Percentiles rank a stretch among this genome's conserved stretches.
phyloP scores from a whole-genome alignment of 352 stramenopile genomes.

The Pythium insidiosum region DNA sequence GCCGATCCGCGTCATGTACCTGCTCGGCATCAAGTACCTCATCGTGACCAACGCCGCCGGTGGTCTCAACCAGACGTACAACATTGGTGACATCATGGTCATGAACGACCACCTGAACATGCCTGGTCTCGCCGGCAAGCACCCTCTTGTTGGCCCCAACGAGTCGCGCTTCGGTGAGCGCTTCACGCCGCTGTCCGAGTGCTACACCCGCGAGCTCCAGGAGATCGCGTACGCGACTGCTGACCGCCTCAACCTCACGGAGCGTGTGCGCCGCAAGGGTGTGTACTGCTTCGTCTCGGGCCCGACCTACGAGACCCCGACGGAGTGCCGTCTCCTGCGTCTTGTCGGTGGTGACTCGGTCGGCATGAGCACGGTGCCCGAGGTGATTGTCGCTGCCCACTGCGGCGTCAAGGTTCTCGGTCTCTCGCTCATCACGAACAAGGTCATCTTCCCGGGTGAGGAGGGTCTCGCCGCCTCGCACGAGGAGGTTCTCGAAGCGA shows the following conservation, averaged over 20 bases:
- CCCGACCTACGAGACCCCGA: slow-evolving; percentile 95
- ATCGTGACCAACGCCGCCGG: slow-evolving; percentile 96
- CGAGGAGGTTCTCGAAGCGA: slow-evolving; percentile 91
- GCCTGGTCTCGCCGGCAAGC: slow-evolving; percentile 88
- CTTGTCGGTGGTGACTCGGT: slow-evolving; percentile 90
- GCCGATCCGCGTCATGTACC: slow-evolving; percentile 94
- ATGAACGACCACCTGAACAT: slow-evolving; percentile 96
- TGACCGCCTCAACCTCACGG: slow-evolving; percentile 62
- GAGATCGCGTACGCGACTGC: slow-evolving; percentile 75
- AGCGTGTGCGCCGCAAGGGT: slow-evolving; percentile 81
- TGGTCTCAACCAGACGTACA: slow-evolving; percentile 90
- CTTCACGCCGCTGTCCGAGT: slow-evolving; percentile 94
- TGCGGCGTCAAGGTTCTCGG: slow-evolving; percentile 93
- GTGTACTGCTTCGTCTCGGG: slow-evolving; percentile 97
- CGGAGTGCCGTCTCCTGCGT: slow-evolving; percentile 91
- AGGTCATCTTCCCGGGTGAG: slow-evolving; percentile 77
- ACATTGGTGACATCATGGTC: slow-evolving; percentile 96
- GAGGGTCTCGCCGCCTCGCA: slow-evolving; percentile 82
- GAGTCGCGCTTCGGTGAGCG: slow-evolving; percentile 91
- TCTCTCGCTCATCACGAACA: slow-evolving; percentile 97
- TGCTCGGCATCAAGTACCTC: slow-evolving; percentile 93
- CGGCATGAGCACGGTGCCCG: slow-evolving; percentile 95
- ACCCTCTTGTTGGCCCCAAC: slow-evolving; percentile 94
- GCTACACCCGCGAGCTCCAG: slow-evolving; percentile 89
- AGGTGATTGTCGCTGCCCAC: slow-evolving; percentile 94